phyloP scores from a whole-genome alignment of 371 early-diverging fungal genomes.

The Mortierella sp. region DNA sequence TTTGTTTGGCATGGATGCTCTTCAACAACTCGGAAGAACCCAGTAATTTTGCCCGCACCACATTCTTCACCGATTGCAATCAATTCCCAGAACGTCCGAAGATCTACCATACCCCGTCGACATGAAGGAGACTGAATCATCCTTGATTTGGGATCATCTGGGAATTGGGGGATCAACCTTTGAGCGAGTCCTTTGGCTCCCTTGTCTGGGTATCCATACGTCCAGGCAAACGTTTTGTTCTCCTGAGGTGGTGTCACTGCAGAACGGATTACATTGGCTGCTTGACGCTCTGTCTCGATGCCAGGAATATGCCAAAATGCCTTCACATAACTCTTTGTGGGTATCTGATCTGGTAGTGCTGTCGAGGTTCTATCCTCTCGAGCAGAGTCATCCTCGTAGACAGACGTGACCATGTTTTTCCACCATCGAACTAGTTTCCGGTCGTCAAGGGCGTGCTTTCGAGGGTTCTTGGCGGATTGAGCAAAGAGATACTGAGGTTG shows the following conservation, averaged over 20 bases:
- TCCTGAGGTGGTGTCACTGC: not conserved
- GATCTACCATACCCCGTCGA: conserved; percentile 55
- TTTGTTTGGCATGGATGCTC: not conserved
- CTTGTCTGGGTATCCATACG: conserved; percentile 60
- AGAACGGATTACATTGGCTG: conserved; percentile 51
- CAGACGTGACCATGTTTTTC: conserved; percentile 57
- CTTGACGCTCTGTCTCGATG: conserved; percentile 56
- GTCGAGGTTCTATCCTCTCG: not conserved
- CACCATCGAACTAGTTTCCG: conserved; percentile 83
- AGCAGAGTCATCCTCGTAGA: conserved; percentile 4
- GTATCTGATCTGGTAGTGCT: not conserved
- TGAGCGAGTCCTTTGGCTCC: conserved; percentile 55
- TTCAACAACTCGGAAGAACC: conserved; percentile 62
- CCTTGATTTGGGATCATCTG: conserved; percentile 84
- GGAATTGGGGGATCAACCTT: conserved; percentile 73
- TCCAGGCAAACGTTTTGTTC: conserved; percentile 8
- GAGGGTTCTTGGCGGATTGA: conserved; percentile 67
- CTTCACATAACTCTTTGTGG: conserved; percentile 4
- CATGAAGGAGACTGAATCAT: conserved; percentile 51
- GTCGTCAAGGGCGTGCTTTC: conserved; percentile 71
- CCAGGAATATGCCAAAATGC: conserved; percentile 76
- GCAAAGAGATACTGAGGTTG: conserved; percentile 90
- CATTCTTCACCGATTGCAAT: conserved; percentile 81
- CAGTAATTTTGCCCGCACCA: conserved; percentile 74
- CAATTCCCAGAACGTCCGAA: conserved; percentile 72